Conservation (phyloP, 768 basidiomycete species). For the Xerocomellus dryophilus region DNA sequence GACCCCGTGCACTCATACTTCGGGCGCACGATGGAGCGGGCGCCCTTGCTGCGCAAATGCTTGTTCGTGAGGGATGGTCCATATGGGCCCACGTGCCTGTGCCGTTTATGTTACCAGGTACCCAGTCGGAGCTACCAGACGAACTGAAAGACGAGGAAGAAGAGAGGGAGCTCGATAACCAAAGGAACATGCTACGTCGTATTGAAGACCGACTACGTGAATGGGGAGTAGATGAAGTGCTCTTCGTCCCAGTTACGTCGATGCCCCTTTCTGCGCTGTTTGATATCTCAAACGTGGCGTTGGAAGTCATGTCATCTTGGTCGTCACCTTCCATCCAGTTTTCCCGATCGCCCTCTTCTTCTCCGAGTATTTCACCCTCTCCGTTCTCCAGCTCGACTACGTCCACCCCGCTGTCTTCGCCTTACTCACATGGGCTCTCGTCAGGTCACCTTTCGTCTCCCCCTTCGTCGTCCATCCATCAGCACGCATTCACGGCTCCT, state of each 20-base stretch:
- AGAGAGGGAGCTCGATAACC: conserved; percentile 37
- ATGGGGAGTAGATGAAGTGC: conserved; percentile 78
- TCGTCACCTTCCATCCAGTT: conserved; percentile 27
- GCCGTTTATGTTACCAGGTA: conserved; percentile 32
- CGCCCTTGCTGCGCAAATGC: conserved; percentile 75
- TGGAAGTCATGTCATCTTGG: conserved; percentile 20
- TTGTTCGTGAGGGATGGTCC: conserved; percentile 64
- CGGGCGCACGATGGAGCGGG: conserved; percentile 73
- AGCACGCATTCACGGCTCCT: conserved; percentile 24
- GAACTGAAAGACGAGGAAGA: conserved; percentile 32
- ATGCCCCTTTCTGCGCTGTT: conserved; percentile 23
- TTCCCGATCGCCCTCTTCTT: conserved; percentile 28
- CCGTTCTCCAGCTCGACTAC: conserved; percentile 32
- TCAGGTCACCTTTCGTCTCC: conserved; percentile 25
- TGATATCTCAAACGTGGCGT: conserved; percentile 17
- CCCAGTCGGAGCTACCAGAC: conserved; percentile 36
- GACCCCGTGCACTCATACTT: conserved; percentile 57
- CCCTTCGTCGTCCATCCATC: conserved; percentile 27
- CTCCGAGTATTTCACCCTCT: conserved; percentile 32
- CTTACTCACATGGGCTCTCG: conserved; percentile 23
- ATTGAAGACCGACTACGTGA: conserved; percentile 54
- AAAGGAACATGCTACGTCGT: conserved; percentile 40
- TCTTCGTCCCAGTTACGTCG: conserved; percentile 47
- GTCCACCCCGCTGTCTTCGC: conserved; percentile 34
- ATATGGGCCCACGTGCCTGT: conserved; percentile 68